Evolutionary conservation across 306 rosid species (phyloP), one percentile per base, ranked within the genome.

Genomic region (Delonix regia): DNA sequence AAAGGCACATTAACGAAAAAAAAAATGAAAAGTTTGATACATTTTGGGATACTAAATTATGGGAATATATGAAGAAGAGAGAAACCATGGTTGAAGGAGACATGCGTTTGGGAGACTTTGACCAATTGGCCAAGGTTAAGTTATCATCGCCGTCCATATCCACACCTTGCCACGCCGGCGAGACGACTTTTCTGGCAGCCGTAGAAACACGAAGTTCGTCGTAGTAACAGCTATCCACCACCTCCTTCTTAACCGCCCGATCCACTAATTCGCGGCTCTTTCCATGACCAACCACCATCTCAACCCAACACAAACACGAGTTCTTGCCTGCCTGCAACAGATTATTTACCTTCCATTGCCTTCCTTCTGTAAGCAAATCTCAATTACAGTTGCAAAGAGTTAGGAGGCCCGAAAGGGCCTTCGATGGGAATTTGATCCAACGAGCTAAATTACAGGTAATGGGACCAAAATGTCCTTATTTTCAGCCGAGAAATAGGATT

Each of bases 121-220:
- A 55, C 57, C 79, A 49, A 44, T 84, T 75, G 25, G 89, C 39
- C 55, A 84, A 77, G 39, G 87, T 68, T 5, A 73, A 44, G 14
- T 27, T 62, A n/a, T 72, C 89, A 33, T 75, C 69, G 39, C 22
- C 51, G 6, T 42, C 44, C 18, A 16, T 11, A 22, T 56, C 39
- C 38, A 24, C 36, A 1, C 30, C 80, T 3, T 64, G 57, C 38
- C 16, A 14, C 18, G 51, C 19, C 41, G 28, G 41, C 18, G 61
- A 0, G 10, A 9, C 16, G 25, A n/a, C 11, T 30, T 71, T 53
- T 11, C 42, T 62, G 19, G 62, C 61, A n/a, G 45, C n/a, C 75
- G 18, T 11, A 71, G 75, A 48, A 3, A 18, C 5, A 4, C 7
- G 74, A 28, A 33, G 41, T 16, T 36, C 9, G 15, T 36, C 42